Evolutionary conservation across 2,329 filamentous ascomycete species (phyloP).

Genomic region (Sclerotinia glacialis): DNA sequence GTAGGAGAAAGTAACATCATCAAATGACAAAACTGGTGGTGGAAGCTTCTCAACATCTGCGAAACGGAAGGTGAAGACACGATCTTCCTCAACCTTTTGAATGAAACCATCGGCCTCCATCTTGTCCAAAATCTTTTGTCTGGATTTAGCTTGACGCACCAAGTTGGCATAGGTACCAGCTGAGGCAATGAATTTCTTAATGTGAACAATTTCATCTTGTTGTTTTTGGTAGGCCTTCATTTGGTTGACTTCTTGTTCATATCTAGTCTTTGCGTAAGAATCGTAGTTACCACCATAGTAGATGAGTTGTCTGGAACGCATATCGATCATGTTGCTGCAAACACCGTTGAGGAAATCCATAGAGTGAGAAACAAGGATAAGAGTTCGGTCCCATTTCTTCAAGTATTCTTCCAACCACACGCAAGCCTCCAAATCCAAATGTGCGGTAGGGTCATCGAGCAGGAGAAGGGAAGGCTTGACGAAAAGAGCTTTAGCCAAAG

Average conservation of each 20-base stretch:
- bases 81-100: conserved; percentile 79
- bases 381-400: conserved; percentile 98
- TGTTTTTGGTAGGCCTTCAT: conserved; percentile 99
- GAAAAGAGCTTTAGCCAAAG: conserved; percentile 94
- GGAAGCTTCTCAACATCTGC: conserved; percentile 99
- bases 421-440: conserved; percentile 98
- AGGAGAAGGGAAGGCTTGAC: conserved; percentile 94
- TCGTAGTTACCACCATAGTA: conserved; percentile 99
- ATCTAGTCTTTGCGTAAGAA: conserved; percentile 89
- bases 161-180: conserved; percentile 99
- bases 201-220: conserved; percentile 97
- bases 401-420: conserved; percentile 99
- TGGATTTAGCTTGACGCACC: conserved; percentile 96
- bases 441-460: conserved; percentile 96
- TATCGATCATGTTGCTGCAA: conserved; percentile 97
- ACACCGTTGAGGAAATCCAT: conserved; percentile 99
- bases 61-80: conserved; percentile 96
- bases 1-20: conserved; percentile 97
- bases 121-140: conserved; percentile 99
- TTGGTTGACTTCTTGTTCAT: conserved; percentile 95
- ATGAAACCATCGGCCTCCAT: conserved; percentile 99
- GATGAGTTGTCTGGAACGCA: conserved; percentile 81
- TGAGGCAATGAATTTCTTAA: conserved; percentile 99
- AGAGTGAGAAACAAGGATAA: conserved; percentile 94
- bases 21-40: conserved; percentile 91